These are phyloP conservation scores for Hortaea werneckii DNA, from an alignment of 2,329 filamentous ascomycete species.

Conservation along the genomic window DNA sequence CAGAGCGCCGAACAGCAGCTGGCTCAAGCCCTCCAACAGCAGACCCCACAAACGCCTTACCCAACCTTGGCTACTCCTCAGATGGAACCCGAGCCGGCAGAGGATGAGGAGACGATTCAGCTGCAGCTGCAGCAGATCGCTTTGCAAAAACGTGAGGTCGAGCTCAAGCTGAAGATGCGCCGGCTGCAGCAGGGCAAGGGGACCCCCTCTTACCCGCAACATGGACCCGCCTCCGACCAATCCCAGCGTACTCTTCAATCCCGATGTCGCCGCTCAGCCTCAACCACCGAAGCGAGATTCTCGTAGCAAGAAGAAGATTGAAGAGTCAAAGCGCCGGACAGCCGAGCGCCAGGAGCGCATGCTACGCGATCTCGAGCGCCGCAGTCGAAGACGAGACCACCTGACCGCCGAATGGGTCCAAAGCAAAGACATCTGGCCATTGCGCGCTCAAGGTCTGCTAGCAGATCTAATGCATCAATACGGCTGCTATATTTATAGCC, in stretches of 20 bases:
- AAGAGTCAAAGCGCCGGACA: slow-evolving; percentile 26
- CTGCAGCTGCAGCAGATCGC: slow-evolving; percentile 27
- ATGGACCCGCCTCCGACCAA: slow-evolving; percentile 4
- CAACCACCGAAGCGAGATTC: slow-evolving; percentile 24
- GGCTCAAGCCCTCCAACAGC: slow-evolving; percentile 18
- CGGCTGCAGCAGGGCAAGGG: slow-evolving; percentile 21
- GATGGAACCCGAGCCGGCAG: slow-evolving; percentile 16
- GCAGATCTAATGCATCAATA: slow-evolving; percentile 29
- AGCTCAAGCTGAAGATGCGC: slow-evolving; percentile 27
- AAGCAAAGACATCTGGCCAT: slow-evolving; percentile 28
- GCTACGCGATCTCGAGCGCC: slow-evolving; percentile 26
- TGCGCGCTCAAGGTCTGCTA: slow-evolving; percentile 24
- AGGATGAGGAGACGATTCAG: slow-evolving; percentile 28
- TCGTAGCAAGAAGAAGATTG: slow-evolving; percentile 28
- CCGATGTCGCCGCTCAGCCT: slow-evolving; percentile 10
- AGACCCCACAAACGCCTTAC: slow-evolving; percentile 13
- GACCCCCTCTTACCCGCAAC: slow-evolving; percentile 9
- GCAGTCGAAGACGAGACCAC: slow-evolving; percentile 26
- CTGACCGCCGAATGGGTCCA: slow-evolving; percentile 29
- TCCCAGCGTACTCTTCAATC: slow-evolving; percentile 16
- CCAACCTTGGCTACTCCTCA: slow-evolving; percentile 4
- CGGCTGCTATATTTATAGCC: slow-evolving; percentile 23
- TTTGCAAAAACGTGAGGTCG: slow-evolving; percentile 27
- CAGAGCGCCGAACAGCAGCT: slow-evolving; percentile 21
- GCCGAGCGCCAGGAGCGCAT: slow-evolving; percentile 28